Conservation (phyloP, 768 basidiomycete genomes). For the Boletales sp. region DNA sequence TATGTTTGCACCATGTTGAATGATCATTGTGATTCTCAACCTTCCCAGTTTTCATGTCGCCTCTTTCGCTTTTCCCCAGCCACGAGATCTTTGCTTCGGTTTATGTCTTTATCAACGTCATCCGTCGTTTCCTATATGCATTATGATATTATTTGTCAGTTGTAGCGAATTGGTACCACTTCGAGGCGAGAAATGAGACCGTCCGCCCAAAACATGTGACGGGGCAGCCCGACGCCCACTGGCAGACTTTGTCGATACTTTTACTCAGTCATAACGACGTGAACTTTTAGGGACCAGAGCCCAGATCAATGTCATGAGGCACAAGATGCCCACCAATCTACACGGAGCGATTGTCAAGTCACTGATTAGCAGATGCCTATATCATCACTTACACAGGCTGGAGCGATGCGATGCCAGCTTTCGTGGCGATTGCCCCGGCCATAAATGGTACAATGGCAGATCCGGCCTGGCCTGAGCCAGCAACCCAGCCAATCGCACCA, state of each 20-base stretch:
- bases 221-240: no score
- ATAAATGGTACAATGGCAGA: conserved; percentile 51
- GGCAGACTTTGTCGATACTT: neutral
- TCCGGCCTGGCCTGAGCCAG: conserved; percentile 49
- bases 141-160: no score
- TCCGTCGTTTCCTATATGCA: no score
- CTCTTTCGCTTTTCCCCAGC: no score
- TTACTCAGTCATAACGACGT: conserved; percentile 5
- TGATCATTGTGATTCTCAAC: no score
- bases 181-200: no score
- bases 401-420: conserved; percentile 40
- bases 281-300: conserved; percentile 32
- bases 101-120: no score
- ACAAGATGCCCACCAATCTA: conserved; percentile 37
- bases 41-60: no score
- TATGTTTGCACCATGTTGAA: no score
- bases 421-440: conserved; percentile 42
- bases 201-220: no score
- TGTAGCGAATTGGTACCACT: no score
- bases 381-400: conserved; percentile 44
- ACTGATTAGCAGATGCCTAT: neutral
- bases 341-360: neutral
- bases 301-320: conserved; percentile 39
- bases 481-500: conserved; percentile 47
- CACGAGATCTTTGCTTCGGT: no score